These are phyloP conservation scores for Exophiala calicioides DNA, from an alignment of 2,329 filamentous ascomycete species.

Conservation along the genomic window DNA sequence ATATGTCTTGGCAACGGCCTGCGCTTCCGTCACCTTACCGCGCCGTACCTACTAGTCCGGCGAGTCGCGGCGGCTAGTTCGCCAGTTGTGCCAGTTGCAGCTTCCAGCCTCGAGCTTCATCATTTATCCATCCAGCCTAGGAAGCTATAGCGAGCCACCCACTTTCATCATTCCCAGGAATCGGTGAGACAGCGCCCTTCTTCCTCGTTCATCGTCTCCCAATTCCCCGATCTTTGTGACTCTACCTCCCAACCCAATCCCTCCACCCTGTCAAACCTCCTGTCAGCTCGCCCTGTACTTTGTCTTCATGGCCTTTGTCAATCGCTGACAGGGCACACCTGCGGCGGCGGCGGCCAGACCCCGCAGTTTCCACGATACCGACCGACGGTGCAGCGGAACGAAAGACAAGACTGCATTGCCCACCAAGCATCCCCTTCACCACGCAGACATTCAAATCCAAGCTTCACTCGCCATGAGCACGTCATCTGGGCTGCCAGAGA, in stretches of 20 bases:
- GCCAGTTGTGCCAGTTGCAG: too few relatives aligned
- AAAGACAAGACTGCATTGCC: slow-evolving; percentile 3
- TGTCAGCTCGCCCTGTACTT: background rate
- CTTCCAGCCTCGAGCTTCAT: background rate
- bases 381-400: slow-evolving; percentile 21
- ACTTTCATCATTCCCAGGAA: slow-evolving; percentile 17
- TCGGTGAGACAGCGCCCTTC: background rate
- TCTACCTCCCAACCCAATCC: background rate
- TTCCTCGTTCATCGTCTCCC: background rate
- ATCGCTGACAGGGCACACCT: slow-evolving; percentile 25
- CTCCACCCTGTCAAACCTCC: background rate
- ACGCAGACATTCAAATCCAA: background rate
- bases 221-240: background rate
- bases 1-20: too few relatives aligned
- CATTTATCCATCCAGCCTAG: slow-evolving; percentile 3
- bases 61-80: too few relatives aligned
- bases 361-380: slow-evolving; percentile 26
- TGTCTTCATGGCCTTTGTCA: slow-evolving; percentile 19
- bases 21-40: too few relatives aligned
- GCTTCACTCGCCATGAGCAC: slow-evolving; percentile 19
- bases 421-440: background rate
- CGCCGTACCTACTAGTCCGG: too few relatives aligned
- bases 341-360: slow-evolving; percentile 26
- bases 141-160: slow-evolving; percentile 17
- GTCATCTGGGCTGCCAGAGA: slow-evolving; percentile 17